phyloP scores from a whole-genome alignment of 1,284 basidiomycete species.

The Pulchroboletus neoregius region DNA sequence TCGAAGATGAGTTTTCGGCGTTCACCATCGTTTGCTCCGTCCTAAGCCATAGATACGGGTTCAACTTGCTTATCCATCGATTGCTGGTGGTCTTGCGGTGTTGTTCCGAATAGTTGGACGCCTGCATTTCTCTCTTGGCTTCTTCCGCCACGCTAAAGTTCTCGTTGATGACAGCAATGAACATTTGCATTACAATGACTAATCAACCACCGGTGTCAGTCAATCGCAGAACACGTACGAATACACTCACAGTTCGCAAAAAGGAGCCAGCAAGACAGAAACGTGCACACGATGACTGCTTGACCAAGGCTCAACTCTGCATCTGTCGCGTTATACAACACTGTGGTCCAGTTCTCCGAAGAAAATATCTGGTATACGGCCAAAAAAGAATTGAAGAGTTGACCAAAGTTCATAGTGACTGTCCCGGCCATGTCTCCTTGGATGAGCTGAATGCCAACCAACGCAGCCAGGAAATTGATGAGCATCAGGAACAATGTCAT shows the following conservation, averaged over 20 bases:
- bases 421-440: slow-evolving; percentile 72
- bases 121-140: slow-evolving; percentile 81
- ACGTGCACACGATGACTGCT: slow-evolving; percentile 69
- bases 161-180: slow-evolving; percentile 98
- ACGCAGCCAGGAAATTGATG: slow-evolving; percentile 84
- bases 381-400: slow-evolving; percentile 86
- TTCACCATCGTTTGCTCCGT: slow-evolving; percentile 72
- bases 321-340: slow-evolving; percentile 69
- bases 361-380: slow-evolving; percentile 92
- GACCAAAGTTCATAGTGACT: slow-evolving; percentile 76
- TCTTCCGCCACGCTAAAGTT: slow-evolving; percentile 95
- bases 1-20: slow-evolving; percentile 67
- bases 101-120: slow-evolving; percentile 60
- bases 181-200: slow-evolving; percentile 97
- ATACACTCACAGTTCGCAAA: slow-evolving; percentile 81
- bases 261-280: slow-evolving; percentile 84
- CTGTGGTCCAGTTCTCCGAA: slow-evolving; percentile 90
- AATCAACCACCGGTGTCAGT: no score
- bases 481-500: slow-evolving; percentile 92
- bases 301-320: slow-evolving; percentile 71
- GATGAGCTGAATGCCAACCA: slow-evolving; percentile 73
- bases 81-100: slow-evolving; percentile 46
- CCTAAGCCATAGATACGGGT: slow-evolving; percentile 84
- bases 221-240: no score
- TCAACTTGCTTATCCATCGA: slow-evolving; percentile 74